Conservation (phyloP, 106 monocot genomes). For the Acanthochlamys bracteata region DNA sequence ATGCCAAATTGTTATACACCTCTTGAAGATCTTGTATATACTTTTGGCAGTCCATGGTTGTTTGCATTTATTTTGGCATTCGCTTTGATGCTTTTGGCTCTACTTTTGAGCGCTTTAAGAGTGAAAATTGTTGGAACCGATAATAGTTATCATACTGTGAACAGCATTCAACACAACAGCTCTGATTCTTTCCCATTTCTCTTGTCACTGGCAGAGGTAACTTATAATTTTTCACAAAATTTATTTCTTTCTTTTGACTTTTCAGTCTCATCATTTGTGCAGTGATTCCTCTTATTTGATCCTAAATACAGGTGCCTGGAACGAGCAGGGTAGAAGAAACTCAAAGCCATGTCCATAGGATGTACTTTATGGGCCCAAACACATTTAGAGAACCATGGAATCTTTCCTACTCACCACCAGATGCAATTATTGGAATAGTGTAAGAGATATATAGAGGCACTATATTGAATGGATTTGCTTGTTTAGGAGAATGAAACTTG, state of each 20-base stretch:
- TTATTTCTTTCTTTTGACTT: not conserved
- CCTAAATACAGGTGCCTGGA: conserved; percentile 58
- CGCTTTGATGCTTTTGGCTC: conserved; percentile 55
- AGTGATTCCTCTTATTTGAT: not conserved
- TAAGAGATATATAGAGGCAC: conserved; percentile 20
- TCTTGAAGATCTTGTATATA: conserved; percentile 76
- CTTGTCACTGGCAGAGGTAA: conserved; percentile 87
- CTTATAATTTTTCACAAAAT: not conserved
- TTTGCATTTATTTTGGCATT: conserved; percentile 60
- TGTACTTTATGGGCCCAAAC: conserved; percentile 97
- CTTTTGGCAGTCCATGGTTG: conserved; percentile 85
- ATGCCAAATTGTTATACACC: conserved; percentile 96
- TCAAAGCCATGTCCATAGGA: conserved; percentile 88
- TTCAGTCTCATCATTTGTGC: not conserved
- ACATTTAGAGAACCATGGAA: conserved; percentile 97
- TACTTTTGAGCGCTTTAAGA: conserved; percentile 65
- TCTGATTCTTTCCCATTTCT: conserved; percentile 69
- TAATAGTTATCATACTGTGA: conserved; percentile 39
- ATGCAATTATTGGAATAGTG: conserved; percentile 93
- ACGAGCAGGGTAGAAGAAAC: conserved; percentile 92
- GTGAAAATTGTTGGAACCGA: conserved; percentile 66
- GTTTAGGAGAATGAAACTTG: no score
- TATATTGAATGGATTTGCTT: no score
- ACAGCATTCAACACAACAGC: conserved; percentile 46
- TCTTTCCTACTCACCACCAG: conserved; percentile 90